Conservation (phyloP, 2,329 filamentous ascomycete genomes). For the Apiospora saccharicola region DNA sequence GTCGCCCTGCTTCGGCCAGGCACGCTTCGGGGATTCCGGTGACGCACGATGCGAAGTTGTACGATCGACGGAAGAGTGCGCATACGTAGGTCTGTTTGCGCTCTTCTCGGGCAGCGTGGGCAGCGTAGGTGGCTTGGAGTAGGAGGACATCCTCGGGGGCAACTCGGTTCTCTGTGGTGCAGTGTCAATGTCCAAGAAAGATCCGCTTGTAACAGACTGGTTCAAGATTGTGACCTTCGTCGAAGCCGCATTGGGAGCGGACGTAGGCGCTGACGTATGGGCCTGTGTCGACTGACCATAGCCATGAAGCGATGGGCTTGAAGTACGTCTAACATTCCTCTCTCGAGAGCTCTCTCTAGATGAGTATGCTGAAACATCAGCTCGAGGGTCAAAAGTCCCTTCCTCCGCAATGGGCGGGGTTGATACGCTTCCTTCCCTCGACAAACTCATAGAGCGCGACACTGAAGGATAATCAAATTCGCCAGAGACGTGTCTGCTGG, state of each 20-base stretch:
- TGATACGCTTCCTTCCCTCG: slow-evolving; percentile 50
- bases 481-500: slow-evolving; percentile 54
- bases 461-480: slow-evolving; percentile 52
- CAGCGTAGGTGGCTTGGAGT: slow-evolving; percentile 37
- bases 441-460: slow-evolving; percentile 48
- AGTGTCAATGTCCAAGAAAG: slow-evolving; percentile 22
- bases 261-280: slow-evolving; percentile 12
- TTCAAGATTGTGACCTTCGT: slow-evolving; percentile 36
- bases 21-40: slow-evolving; percentile 40
- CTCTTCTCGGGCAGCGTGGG: slow-evolving; percentile 43
- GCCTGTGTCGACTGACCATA: not conserved
- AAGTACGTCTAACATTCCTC: not conserved
- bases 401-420: slow-evolving; percentile 53
- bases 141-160: slow-evolving; percentile 33
- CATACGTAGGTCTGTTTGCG: slow-evolving; percentile 36
- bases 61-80: slow-evolving; percentile 29
- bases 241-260: slow-evolving; percentile 24
- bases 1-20: slow-evolving; percentile 53
- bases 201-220: slow-evolving; percentile 19
- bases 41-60: slow-evolving; percentile 31
- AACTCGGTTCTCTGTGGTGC: slow-evolving; percentile 34
- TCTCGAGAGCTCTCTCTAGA: slow-evolving; percentile 31
- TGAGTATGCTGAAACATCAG: slow-evolving; percentile 24
- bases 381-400: slow-evolving; percentile 33
- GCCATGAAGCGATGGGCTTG: slow-evolving; percentile 8